phyloP scores from a whole-genome alignment of 495 filamentous ascomycete species.

The Podospora australis region DNA sequence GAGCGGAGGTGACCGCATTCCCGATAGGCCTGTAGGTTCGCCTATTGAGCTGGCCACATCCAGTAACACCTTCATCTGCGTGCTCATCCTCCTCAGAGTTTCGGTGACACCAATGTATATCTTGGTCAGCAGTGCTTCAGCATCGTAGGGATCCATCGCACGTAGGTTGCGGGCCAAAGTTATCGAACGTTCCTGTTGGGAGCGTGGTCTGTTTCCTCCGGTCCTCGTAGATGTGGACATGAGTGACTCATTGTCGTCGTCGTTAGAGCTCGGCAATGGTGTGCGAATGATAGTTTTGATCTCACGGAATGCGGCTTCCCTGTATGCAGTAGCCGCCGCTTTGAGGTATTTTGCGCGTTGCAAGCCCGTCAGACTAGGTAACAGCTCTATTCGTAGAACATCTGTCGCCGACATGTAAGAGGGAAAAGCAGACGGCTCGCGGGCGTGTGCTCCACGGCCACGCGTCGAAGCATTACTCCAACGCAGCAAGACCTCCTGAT shows the following conservation, averaged over 20 bases:
- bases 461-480: slow-evolving; percentile 55
- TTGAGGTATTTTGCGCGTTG: slow-evolving; percentile 70
- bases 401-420: slow-evolving; percentile 67
- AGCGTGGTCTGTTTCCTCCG: slow-evolving; percentile 55
- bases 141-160: slow-evolving; percentile 72
- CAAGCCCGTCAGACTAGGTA: slow-evolving; percentile 65
- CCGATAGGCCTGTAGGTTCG: slow-evolving; percentile 22
- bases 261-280: slow-evolving; percentile 81
- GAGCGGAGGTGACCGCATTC: slow-evolving; percentile 40
- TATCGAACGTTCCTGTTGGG: slow-evolving; percentile 81
- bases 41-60: slow-evolving; percentile 82
- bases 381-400: slow-evolving; percentile 58
- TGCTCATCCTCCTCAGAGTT: slow-evolving; percentile 72
- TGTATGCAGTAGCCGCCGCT: slow-evolving; percentile 75
- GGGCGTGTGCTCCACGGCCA: slow-evolving; percentile 54
- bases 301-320: slow-evolving; percentile 80
- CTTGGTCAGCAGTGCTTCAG: slow-evolving; percentile 74
- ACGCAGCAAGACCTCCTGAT: slow-evolving; percentile 66
- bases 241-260: slow-evolving; percentile 88
- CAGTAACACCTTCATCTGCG: slow-evolving; percentile 91
- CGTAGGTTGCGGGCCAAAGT: slow-evolving; percentile 88
- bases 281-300: slow-evolving; percentile 79
- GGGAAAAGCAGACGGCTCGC: slow-evolving; percentile 61
- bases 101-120: slow-evolving; percentile 87
- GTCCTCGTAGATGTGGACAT: slow-evolving; percentile 79